Evolutionary conservation across 176 grass and related monocot genomes (phyloP), one percentile per base, ranked within the genome.

Genomic region (Luzula sylvatica): DNA sequence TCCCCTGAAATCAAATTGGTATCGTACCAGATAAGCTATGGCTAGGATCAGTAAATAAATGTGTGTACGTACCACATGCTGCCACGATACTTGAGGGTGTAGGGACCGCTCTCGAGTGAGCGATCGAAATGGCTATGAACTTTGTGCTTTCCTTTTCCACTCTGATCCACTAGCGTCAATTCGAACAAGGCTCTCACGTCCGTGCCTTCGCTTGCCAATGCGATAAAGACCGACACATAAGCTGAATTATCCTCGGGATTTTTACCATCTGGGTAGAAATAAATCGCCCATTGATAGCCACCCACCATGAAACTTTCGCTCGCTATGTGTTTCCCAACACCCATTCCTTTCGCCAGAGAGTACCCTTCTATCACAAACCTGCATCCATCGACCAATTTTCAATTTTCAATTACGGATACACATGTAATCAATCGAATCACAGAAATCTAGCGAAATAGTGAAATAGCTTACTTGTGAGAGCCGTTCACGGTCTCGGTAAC

Each of bases 261-360:
- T 78, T 89, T 89, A 50, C 90, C 90, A 35, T 96, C 90, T 4
- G 90, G 90, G 38, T 89, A 96, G 65, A 96, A 96, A 73, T 86
- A 89, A 78, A 96, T 86, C 35, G 74, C 77, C 90, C 90, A 96
- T 80, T 89, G 74, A 73, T 86, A 82, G 0, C 90, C 90, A 0
- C 80, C 90, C 14, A 96, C 81, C 11, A 83, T 67, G 70, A 96
- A 96, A 69, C 80, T 86, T 50, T 89, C 90, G 58, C 90, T 96
- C 18, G 84, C 84, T 74, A 96, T 85, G 77, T 89, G 81, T 77
- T 76, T 96, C 20, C 90, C 90, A 15, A 96, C 71, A 14, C 90
- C 90, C 80, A 96, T 89, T 42, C 90, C 90, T 75, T 89, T 96
- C 27, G 84, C 84, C 9, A 96, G 69, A 23, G 90, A 96, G 58